These are phyloP conservation scores for Tremella mesenterica DNA, from an alignment of 768 basidiomycete species.

Conservation along the genomic window DNA sequence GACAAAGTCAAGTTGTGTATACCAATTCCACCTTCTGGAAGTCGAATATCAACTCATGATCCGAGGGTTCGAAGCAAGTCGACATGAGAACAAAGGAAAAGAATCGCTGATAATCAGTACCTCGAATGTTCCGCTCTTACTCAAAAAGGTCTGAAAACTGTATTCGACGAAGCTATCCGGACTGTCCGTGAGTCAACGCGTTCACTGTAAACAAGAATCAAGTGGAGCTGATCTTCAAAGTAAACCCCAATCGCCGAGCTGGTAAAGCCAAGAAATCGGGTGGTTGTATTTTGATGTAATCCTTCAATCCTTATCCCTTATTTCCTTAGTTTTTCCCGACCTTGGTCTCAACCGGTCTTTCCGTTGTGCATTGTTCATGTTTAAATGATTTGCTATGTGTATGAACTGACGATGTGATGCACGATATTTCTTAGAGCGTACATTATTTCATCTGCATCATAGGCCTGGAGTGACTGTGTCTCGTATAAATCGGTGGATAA, in stretches of 20 bases:
- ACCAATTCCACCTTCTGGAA: not conserved
- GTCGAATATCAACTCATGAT: no score
- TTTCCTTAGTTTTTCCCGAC: not conserved
- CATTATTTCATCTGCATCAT: not conserved
- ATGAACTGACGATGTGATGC: not conserved
- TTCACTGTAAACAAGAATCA: not conserved
- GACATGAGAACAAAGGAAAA: not conserved
- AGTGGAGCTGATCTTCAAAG: conserved; percentile 9
- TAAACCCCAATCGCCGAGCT: conserved; percentile 34
- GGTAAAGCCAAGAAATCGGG: conserved; percentile 38
- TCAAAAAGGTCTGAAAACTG: conserved; percentile 44
- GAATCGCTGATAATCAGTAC: conserved; percentile 25
- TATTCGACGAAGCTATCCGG: conserved; percentile 46
- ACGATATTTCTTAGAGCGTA: not conserved
- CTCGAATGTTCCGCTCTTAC: conserved; percentile 43
- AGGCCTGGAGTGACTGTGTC: no score
- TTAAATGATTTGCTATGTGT: no score
- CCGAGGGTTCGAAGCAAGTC: no score
- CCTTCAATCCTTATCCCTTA: not conserved
- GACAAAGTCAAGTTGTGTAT: not conserved
- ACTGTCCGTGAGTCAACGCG: conserved; percentile 32
- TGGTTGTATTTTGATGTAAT: conserved; percentile 39
- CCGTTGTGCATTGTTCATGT: not conserved
- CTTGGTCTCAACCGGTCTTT: not conserved
- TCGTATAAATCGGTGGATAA: no score